Percentiles rank a stretch among this genome's conserved stretches.
Evolutionary conservation across 2,329 filamentous ascomycete species (phyloP).

Genomic region (Bipolaris victoriae): DNA sequence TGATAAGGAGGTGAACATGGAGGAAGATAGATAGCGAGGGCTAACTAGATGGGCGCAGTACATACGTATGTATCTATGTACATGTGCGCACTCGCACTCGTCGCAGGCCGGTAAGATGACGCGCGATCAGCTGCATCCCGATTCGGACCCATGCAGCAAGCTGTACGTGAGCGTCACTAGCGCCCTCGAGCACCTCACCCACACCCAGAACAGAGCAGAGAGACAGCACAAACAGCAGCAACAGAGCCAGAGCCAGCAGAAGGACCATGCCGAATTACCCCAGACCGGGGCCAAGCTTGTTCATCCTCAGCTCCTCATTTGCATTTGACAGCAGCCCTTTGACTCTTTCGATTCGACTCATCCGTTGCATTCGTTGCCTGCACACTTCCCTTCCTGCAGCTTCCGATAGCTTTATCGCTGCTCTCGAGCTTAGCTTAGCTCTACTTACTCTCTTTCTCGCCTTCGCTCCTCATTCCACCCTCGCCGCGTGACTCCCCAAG

Average conservation of each 20-base stretch:
- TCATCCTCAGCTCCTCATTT: too few species aligned
- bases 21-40: not conserved
- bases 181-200: not conserved
- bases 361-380: constrained; percentile 14
- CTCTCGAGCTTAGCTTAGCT: constrained; percentile 25
- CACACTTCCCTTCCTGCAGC: constrained; percentile 18
- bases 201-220: not conserved
- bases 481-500: constrained; percentile 41
- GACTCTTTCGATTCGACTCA: constrained; percentile 5
- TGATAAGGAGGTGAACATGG: not conserved
- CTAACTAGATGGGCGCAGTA: not conserved
- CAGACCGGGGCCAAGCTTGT: constrained; percentile 21
- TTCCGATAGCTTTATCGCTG: constrained; percentile 20
- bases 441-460: constrained; percentile 5
- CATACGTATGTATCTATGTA: not conserved
- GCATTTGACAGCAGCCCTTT: too few species aligned
- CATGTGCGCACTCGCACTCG: not conserved
- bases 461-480: constrained; percentile 39
- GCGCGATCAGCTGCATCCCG: not conserved
- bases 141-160: not conserved
- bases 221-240: too few species aligned
- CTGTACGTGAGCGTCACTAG: not conserved
- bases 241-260: not conserved
- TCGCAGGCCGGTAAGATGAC: not conserved
- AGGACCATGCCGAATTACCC: constrained; percentile 16